These are phyloP conservation scores for Taxillus chinensis DNA, from an alignment of 164 flowering plant species.

Conservation along the genomic window DNA sequence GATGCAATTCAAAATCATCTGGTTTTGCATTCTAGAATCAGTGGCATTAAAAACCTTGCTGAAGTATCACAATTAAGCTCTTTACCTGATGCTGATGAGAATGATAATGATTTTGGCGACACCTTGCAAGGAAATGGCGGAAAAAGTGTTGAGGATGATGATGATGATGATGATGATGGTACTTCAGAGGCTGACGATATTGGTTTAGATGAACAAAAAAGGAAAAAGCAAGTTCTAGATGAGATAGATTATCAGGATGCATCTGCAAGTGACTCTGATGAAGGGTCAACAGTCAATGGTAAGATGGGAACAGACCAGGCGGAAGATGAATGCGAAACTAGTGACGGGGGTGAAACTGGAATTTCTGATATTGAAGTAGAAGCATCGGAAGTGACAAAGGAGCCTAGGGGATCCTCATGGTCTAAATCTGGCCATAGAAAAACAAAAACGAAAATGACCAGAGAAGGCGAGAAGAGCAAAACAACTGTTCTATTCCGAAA, in stretches of 20 bases:
- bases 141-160: constrained; percentile 23
- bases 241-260: constrained; percentile 80
- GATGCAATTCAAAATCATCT: constrained; percentile 51
- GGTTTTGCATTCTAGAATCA: constrained; percentile 39
- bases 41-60: constrained; percentile 45
- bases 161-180: constrained; percentile 27
- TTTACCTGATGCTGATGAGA: constrained; percentile 31
- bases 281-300: constrained; percentile 18
- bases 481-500: constrained; percentile 9
- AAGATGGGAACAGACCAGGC: constrained; percentile 25
- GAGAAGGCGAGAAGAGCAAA: constrained; percentile 10
- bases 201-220: constrained; percentile 53
- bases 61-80: constrained; percentile 16
- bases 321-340: constrained; percentile 27
- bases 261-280: constrained; percentile 32
- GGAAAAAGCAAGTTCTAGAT: constrained; percentile 48
- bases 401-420: constrained; percentile 8
- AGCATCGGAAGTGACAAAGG: constrained; percentile 10
- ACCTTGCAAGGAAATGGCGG: constrained; percentile 12
- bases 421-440: constrained; percentile 17
- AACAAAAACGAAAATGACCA: constrained; percentile 11
- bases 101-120: constrained; percentile 17
- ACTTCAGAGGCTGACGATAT: constrained; percentile 44
- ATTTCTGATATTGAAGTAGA: constrained; percentile 29
- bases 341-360: constrained; percentile 17